phyloP scores from a whole-genome alignment of 306 rosid species.

The Prunus persica region DNA sequence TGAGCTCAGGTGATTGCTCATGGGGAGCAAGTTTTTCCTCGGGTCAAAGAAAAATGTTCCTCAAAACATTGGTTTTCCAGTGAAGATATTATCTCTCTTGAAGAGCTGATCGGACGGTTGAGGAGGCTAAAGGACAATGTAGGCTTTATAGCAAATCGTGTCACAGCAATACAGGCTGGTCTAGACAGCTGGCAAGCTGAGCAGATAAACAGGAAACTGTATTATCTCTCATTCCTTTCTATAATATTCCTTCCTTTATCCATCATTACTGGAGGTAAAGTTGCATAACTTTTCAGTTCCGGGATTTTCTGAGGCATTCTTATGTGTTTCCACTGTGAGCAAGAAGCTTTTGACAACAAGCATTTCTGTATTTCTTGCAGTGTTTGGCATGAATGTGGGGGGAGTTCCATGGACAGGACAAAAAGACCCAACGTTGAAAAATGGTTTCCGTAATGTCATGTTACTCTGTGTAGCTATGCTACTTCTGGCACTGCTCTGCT shows the following conservation, averaged over 20 bases:
- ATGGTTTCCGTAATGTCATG: conserved; percentile 89
- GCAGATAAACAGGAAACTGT: conserved; percentile 87
- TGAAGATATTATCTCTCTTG: conserved; percentile 70
- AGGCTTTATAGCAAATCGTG: conserved; percentile 90
- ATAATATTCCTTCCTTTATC: conserved; percentile 90
- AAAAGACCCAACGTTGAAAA: conserved; percentile 40
- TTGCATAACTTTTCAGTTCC: not conserved
- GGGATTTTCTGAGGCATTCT: conserved; percentile 1
- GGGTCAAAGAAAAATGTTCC: conserved; percentile 87
- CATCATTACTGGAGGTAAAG: conserved; percentile 79
- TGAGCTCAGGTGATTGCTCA: conserved; percentile 71
- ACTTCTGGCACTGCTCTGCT: conserved; percentile 67
- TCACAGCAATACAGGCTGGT: conserved; percentile 85
- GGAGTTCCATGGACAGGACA: conserved; percentile 98
- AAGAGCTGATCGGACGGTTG: conserved; percentile 79
- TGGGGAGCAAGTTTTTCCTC: conserved; percentile 91
- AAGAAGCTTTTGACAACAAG: not conserved
- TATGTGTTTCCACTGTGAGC: not conserved
- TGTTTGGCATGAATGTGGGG: conserved; percentile 96
- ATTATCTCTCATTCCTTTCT: conserved; percentile 87
- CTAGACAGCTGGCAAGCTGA: conserved; percentile 96
- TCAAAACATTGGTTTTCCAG: conserved; percentile 73
- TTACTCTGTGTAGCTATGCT: conserved; percentile 58
- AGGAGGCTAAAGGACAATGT: conserved; percentile 87
- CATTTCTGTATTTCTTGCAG: conserved; percentile 39